These are phyloP conservation scores for Lathyrus aphaca DNA, from an alignment of 306 rosid species.

Conservation along the genomic window DNA sequence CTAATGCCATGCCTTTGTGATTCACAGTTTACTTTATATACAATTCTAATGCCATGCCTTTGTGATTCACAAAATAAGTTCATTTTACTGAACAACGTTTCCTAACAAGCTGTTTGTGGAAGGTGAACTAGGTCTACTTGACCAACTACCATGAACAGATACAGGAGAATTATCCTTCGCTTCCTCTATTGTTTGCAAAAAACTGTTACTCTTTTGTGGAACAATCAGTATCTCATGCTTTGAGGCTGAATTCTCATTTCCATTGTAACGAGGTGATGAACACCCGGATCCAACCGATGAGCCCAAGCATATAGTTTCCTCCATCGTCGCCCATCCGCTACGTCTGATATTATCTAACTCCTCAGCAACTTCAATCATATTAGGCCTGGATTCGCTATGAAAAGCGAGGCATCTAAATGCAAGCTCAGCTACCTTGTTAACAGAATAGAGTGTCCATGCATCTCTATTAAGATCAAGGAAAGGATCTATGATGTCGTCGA, in stretches of 20 bases:
- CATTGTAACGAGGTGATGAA: conserved; percentile 53
- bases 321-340: conserved; percentile 78
- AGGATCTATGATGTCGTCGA: conserved; percentile 86
- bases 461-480: conserved; percentile 82
- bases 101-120: conserved; percentile 83
- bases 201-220: conserved; percentile 43
- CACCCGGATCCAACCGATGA: conserved; percentile 69
- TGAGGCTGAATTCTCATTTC: conserved; percentile 51
- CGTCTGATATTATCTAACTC: conserved; percentile 72
- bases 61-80: conserved; percentile 27
- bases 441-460: conserved; percentile 94
- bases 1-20: conserved; percentile 7
- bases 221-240: conserved; percentile 55
- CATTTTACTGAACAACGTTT: conserved; percentile 53
- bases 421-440: conserved; percentile 90
- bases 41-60: conserved; percentile 10
- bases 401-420: conserved; percentile 97
- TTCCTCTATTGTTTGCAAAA: conserved; percentile 48
- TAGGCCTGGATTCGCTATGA: conserved; percentile 88
- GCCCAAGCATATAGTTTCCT: conserved; percentile 61
- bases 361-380: conserved; percentile 93
- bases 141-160: conserved; percentile 83
- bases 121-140: conserved; percentile 87
- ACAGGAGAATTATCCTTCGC: conserved; percentile 77
- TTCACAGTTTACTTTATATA: conserved; percentile 17